These are phyloP conservation scores for Elsinoe necatrix DNA, from an alignment of 2,329 filamentous ascomycete genomes.

Conservation along the genomic window DNA sequence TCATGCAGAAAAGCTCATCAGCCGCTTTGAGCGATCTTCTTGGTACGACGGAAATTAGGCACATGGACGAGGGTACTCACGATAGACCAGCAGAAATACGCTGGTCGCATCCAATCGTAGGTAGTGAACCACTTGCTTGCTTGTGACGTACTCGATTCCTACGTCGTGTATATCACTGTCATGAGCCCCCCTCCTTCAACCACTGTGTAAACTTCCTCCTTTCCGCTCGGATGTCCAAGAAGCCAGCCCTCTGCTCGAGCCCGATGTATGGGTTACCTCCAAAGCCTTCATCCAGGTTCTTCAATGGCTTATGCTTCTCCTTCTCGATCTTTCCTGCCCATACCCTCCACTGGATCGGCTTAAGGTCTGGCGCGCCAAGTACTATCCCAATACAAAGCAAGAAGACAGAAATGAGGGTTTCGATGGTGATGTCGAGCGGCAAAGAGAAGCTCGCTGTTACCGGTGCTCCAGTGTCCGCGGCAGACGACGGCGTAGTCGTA, in stretches of 20 bases:
- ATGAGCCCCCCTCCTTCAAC: slow-evolving; percentile 41
- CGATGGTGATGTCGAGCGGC: slow-evolving; percentile 78
- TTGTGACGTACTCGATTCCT: not conserved
- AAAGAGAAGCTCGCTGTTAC: slow-evolving; percentile 39
- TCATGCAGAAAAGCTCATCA: too few species aligned
- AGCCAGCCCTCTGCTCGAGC: slow-evolving; percentile 73
- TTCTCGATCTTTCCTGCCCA: slow-evolving; percentile 78
- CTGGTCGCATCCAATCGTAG: too few species aligned
- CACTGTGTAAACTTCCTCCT: slow-evolving; percentile 71
- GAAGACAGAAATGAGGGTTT: slow-evolving; percentile 72
- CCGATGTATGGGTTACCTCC: slow-evolving; percentile 72
- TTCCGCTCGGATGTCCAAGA: slow-evolving; percentile 73
- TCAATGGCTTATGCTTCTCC: slow-evolving; percentile 48
- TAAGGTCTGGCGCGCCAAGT: slow-evolving; percentile 63
- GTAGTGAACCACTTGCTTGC: too few species aligned
- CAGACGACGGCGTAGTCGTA: slow-evolving; percentile 15
- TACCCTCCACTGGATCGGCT: slow-evolving; percentile 74
- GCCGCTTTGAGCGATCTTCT: too few species aligned
- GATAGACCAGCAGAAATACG: too few species aligned
- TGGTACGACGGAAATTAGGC: too few species aligned
- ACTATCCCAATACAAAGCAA: slow-evolving; percentile 80
- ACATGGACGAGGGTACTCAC: too few species aligned
- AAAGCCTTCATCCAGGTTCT: slow-evolving; percentile 57
- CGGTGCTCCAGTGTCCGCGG: slow-evolving; percentile 25
- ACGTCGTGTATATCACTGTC: not conserved